Percentiles rank a stretch among this genome's conserved stretches.
phyloP scores from a whole-genome alignment of 768 basidiomycete genomes.

The Crucibulum laeve region DNA sequence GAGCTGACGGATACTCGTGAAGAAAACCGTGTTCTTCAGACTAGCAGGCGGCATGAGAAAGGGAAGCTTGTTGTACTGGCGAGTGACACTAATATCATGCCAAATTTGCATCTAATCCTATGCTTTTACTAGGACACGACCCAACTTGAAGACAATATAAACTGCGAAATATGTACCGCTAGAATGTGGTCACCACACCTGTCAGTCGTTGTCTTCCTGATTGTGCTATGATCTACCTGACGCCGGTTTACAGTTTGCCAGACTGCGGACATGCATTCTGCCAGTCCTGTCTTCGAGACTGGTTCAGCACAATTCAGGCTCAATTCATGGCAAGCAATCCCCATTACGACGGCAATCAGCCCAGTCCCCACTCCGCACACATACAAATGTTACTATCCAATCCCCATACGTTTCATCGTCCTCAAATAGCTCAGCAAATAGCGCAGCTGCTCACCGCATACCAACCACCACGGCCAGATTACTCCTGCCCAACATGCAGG shows the following conservation, averaged over 20 bases:
- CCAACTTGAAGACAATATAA: conserved; percentile 47
- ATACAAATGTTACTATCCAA: conserved; percentile 1
- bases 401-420: conserved; percentile 8
- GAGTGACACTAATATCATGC: not conserved
- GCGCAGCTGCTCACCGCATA: conserved; percentile 14
- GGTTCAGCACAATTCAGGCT: conserved; percentile 43
- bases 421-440: conserved; percentile 19
- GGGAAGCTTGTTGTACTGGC: conserved; percentile 19
- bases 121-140: conserved; percentile 27
- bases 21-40: no score
- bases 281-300: conserved; percentile 52
- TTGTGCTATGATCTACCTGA: conserved; percentile 1
- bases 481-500: conserved; percentile 69
- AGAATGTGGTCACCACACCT: conserved; percentile 66
- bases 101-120: conserved; percentile 2
- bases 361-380: conserved; percentile 11
- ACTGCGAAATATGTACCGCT: conserved; percentile 61
- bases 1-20: no score
- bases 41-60: conserved; percentile 15
- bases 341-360: conserved; percentile 30
- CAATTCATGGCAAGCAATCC: conserved; percentile 48
- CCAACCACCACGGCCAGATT: conserved; percentile 40
- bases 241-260: conserved; percentile 44
- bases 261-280: conserved; percentile 74
- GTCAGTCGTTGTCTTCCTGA: conserved; percentile 23